Base-by-base conservation (phyloP, 257 asterid species). In the Solanum rostratum region DNA sequence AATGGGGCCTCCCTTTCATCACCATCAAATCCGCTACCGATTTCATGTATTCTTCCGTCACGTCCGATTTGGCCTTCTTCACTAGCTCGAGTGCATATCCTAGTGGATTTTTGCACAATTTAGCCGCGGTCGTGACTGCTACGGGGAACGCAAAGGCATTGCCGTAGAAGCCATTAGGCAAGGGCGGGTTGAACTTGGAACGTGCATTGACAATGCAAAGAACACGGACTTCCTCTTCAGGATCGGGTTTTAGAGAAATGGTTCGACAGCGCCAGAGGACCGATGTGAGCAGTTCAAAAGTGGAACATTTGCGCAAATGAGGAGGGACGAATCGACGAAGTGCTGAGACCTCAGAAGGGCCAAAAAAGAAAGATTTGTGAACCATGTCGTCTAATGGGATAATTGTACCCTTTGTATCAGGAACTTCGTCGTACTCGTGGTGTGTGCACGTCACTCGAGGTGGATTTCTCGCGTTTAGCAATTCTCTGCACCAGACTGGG, bases 401-500 rank as follows among this genome's bases (percentile, higher is more conserved):
- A 37, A 83, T 29, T 69, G 92, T 88, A 43, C 90, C 88, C 55
- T 88, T 85, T 7, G 89, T 81, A 85, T 93, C 94, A 1, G 89
- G 90, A 6, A 90, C 92, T 10, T 82, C 79, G 3, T 92, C 97
- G 83, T 93, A 90, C 87, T 91, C 94, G 33, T 22, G 92, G 88
- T 91, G 97, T 5, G 60, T 66, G 84, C 85, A 81, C 0, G 94
- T 37, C 65, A 86, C 85, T 16, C 66, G 89, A 0, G 93, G 94
- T 0, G 93, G 93, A 74, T 88, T 80, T 12, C 93, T 88, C 2
- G 97, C 89, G 3, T 81, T 85, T 10, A 95, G 93, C 20, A 88
- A 87, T 83, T 92, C 91, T 5, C 98, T 71, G 10, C 89, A 83
- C 98, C 97, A 94, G 5, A 93, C 92, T 0, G 97, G 97, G 10